Evolutionary conservation across 495 filamentous ascomycete genomes (phyloP), one percentile per base, ranked within the genome.

Genomic region (Margaritispora aquatica): DNA sequence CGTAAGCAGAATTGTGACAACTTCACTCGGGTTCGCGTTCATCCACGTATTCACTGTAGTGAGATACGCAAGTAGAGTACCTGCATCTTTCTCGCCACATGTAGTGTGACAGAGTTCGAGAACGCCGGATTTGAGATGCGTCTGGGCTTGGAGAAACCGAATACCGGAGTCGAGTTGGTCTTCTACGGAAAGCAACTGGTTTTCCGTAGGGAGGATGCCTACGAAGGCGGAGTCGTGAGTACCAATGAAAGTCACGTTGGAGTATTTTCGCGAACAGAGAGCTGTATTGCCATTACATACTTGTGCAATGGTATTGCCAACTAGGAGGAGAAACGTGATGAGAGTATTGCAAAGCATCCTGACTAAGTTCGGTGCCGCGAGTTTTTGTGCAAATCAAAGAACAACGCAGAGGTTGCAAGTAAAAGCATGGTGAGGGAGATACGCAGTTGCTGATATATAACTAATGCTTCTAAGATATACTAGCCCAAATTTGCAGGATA

Each of bases 101-200:
- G 75, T 82, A 10, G 88, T 90, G 69, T 95, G 88, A 71, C 78
- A 82, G 36, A 65, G n/a, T 19, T 50, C 2, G 11, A 69, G 20
- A 13, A 47, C 53, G n/a, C 75, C 64, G 51, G 75, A 65, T n/a
- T 75, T 69, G 51, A 81, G 79, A 69, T 96, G 92, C 5, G 84
- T 86, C 73, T 97, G 89, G 24, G 84, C 91, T 77, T 96, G 90
- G 17, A 97, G 82, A 81, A 96, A 93, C 52, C 93, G 87, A 61
- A 96, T 77, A 17, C 93, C 93, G 63, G 95, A 90, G 67, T 96
- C 81, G 27, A 97, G 74, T 73, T 97, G 93, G 50, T 79, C 69
- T 4, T 77, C 76, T 47, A 96, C 89, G 50, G 74, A 70, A 34
- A 88, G 73, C 4, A 76, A 73, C 70, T 97, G 93, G 69, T 96